Evolutionary conservation across 495 filamentous ascomycete species (phyloP), one percentile per base, ranked within the genome.

Genomic region (Hypoxylon subgilvum): DNA sequence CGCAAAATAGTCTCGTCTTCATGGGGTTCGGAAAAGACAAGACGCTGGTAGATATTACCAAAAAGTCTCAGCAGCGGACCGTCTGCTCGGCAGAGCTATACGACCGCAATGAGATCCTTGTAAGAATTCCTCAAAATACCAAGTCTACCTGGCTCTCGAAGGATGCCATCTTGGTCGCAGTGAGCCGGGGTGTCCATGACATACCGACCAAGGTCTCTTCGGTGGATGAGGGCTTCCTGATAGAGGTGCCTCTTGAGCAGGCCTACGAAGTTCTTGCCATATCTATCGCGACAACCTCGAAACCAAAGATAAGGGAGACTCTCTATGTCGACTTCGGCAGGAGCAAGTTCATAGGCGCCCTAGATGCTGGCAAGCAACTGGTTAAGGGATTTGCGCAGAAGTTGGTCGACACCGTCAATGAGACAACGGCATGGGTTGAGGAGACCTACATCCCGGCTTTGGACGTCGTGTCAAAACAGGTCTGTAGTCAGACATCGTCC

Each of bases 241-340:
- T 79, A n/a, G 71, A 74, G 42, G 64, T 81, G 27, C 51, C 53
- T 14, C 43, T 61, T 7, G 72, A 69, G 21, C 73, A 79, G 18
- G 76, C 75, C 12, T 52, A 79, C 19, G 77, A 74, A 23, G 57
- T 71, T 19, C 38, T 81, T 16, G 74, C 72, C 38, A 69, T 81
- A 14, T 69, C 73, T 0, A 74, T 81, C 30, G 69, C 72, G 36
- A 79, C 75, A 2, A 75, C 65, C 14, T 69, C 69, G 42, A 72
- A 65, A 30, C 77, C 78, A 14, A 76, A 69, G 57, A 69, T 79
- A 42, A 76, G 78, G 49, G 74, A 79, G 64, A 76, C 75, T 0
- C 76, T 75, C 42, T 66, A 69, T 18, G 57, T 79, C 5, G 66
- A 79, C 49, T 76, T 80, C 44, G 76, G 76, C 23, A 74, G 57